phyloP scores from a whole-genome alignment of 805 yeast genomes.

The Candida michaelii region DNA sequence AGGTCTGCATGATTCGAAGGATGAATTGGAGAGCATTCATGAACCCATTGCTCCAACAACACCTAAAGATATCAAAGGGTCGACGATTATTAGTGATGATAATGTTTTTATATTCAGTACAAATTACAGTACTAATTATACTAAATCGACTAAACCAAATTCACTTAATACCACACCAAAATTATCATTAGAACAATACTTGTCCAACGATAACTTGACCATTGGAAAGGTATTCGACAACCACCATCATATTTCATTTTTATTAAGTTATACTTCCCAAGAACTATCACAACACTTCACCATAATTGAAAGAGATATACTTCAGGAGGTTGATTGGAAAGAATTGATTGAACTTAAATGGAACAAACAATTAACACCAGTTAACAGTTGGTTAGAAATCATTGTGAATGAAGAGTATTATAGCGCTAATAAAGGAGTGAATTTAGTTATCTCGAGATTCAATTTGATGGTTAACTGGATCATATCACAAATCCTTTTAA shows the following conservation, averaged over 20 bases:
- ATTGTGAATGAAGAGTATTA: constrained; percentile 54
- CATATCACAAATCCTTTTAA: constrained; percentile 78
- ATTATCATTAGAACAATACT: constrained; percentile 36
- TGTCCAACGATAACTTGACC: constrained; percentile 28
- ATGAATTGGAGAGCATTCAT: too few species aligned
- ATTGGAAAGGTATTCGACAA: constrained; percentile 43
- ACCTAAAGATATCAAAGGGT: constrained; percentile 2
- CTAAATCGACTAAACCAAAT: constrained; percentile 5
- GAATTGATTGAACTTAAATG: constrained; percentile 78
- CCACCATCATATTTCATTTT: constrained; percentile 75
- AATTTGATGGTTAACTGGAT: constrained; percentile 91
- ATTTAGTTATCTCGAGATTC: constrained; percentile 79
- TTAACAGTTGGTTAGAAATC: constrained; percentile 80
- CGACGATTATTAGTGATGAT: constrained; percentile 9
- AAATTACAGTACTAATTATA: constrained; percentile 9
- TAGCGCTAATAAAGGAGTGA: constrained; percentile 65
- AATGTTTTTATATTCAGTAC: constrained; percentile 17
- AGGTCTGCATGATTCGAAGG: constrained; percentile 5
- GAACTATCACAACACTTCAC: constrained; percentile 81
- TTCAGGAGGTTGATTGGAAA: constrained; percentile 88
- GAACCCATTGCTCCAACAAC: too few species aligned
- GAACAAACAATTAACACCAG: constrained; percentile 64
- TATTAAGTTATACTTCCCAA: constrained; percentile 67
- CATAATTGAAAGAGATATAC: constrained; percentile 77
- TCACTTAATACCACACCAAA: constrained; percentile 21